These are phyloP conservation scores for Aspergillus awamori DNA, from an alignment of 2,329 filamentous ascomycete species.

Conservation along the genomic window DNA sequence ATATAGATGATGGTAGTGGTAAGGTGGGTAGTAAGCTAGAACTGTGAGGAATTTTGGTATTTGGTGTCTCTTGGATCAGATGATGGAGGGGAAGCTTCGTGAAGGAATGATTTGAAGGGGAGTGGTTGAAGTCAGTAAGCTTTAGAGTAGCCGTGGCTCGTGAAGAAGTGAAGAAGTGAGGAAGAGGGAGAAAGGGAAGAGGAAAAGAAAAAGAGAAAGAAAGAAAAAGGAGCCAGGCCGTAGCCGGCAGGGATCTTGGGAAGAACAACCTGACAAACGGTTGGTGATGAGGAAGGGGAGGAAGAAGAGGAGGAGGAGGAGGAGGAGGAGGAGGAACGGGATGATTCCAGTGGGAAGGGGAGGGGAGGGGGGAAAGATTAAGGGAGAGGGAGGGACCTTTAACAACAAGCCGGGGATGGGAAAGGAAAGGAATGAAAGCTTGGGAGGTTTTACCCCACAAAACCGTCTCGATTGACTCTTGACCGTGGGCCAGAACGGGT, in stretches of 20 bases:
- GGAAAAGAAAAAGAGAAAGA: background rate
- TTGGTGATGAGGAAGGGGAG: no score
- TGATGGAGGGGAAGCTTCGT: background rate
- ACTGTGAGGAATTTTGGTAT: no score
- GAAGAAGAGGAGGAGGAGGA: slow-evolving; percentile 5
- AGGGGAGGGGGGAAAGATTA: background rate
- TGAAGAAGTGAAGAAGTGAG: background rate
- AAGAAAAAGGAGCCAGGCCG: slow-evolving; percentile 1
- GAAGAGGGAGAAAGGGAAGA: background rate
- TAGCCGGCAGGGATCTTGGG: background rate
- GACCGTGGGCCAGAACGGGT: slow-evolving; percentile 27
- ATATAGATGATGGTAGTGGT: background rate
- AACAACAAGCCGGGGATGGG: background rate
- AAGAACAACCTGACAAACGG: background rate
- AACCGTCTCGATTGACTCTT: slow-evolving; percentile 15
- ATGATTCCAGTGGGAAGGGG: slow-evolving; percentile 3
- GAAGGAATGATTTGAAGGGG: background rate
- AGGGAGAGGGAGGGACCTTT: background rate
- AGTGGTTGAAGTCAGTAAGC: background rate
- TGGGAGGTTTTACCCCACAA: slow-evolving; percentile 21
- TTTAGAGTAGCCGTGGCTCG: background rate
- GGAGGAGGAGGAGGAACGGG: slow-evolving; percentile 5
- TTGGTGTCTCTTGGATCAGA: no score
- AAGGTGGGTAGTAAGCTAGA: background rate
- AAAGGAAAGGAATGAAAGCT: background rate